Percentiles rank a stretch among this genome's conserved stretches.
These are phyloP conservation scores for Neocucurbitaria cava DNA, from an alignment of 2,329 filamentous ascomycete species.

Conservation along the genomic window DNA sequence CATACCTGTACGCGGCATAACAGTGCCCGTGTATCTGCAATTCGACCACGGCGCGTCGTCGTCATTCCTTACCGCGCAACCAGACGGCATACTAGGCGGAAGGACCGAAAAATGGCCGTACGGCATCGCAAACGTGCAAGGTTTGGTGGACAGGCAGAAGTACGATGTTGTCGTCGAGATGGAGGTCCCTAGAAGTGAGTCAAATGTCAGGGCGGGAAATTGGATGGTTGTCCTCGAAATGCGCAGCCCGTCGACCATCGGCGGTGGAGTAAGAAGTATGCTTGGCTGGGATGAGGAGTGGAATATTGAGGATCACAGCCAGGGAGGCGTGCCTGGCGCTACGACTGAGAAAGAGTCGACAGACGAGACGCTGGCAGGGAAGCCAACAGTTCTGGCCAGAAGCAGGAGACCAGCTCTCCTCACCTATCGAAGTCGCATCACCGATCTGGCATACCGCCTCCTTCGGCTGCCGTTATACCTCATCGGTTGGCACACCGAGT, in stretches of 20 bases:
- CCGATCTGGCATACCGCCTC: constrained; percentile 34
- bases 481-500: constrained; percentile 69
- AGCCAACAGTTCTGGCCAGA: constrained; percentile 42
- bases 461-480: constrained; percentile 70
- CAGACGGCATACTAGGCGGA: constrained; percentile 2
- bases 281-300: constrained; percentile 45
- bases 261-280: constrained; percentile 19
- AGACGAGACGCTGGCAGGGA: constrained; percentile 11
- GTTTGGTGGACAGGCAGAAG: constrained; percentile 67
- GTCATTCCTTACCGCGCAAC: constrained; percentile 11
- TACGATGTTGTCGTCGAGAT: constrained; percentile 85
- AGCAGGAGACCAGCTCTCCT: constrained; percentile 79
- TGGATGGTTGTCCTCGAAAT: constrained; percentile 91
- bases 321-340: constrained; percentile 13
- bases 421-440: constrained; percentile 71
- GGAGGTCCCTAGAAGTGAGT: constrained; percentile 76
- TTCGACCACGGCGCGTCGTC: constrained; percentile 56
- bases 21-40: constrained; percentile 69
- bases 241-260: constrained; percentile 48
- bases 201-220: constrained; percentile 81
- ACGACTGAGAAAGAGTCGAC: constrained; percentile 12
- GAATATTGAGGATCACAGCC: constrained; percentile 32
- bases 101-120: constrained; percentile 51
- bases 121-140: constrained; percentile 57
- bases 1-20: constrained; percentile 70